Conservation (phyloP, 345 rosid genomes). For the Pelargonium nanum region DNA sequence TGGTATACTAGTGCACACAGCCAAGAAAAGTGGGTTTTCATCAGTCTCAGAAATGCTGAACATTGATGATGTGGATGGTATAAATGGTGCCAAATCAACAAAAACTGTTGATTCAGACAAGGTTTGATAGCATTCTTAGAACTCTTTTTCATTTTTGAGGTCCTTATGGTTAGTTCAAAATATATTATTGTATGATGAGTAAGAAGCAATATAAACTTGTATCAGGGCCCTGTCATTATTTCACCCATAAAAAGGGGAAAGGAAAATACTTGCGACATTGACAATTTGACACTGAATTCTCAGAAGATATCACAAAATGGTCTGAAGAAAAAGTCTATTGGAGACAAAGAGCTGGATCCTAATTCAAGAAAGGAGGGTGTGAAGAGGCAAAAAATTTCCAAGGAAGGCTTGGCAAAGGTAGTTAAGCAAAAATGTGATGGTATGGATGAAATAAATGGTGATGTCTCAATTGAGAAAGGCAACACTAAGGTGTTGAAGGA, state of each 20-base stretch:
- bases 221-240: conserved; percentile 24
- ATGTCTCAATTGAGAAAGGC: background rate
- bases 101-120: conserved; percentile 12
- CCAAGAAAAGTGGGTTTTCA: conserved; percentile 58
- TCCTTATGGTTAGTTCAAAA: conserved; percentile 1
- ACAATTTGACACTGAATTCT: conserved; percentile 8
- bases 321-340: conserved; percentile 27
- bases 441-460: conserved; percentile 5
- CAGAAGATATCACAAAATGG: conserved; percentile 23
- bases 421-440: too few species aligned
- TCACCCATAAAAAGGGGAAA: conserved; percentile 35
- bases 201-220: conserved; percentile 9
- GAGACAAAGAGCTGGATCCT: conserved; percentile 15
- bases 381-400: background rate
- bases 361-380: background rate
- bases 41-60: conserved; percentile 60
- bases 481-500: too few species aligned
- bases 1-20: conserved; percentile 47
- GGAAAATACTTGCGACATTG: conserved; percentile 40
- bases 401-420: too few species aligned
- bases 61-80: conserved; percentile 30
- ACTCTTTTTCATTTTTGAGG: background rate
- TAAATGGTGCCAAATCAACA: conserved; percentile 16
- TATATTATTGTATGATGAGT: conserved; percentile 1
- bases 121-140: conserved; percentile 19